Percentiles rank a stretch among this genome's conserved stretches.
Conservation (phyloP, 176 grass and related monocot genomes). For the Typha latifolia region DNA sequence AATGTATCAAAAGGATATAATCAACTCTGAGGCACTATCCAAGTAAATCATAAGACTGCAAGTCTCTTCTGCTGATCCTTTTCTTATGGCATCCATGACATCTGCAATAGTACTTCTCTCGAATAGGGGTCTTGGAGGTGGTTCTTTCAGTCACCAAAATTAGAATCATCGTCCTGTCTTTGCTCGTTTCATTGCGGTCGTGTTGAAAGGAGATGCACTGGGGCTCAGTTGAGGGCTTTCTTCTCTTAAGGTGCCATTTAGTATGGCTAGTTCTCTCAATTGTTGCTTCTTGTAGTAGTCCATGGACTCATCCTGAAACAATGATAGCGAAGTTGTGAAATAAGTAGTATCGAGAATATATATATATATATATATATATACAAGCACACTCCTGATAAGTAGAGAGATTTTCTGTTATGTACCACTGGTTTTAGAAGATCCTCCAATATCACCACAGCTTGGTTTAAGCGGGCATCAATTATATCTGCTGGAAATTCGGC, state of each 20-base stretch:
- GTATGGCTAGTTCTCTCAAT: conserved; percentile 80
- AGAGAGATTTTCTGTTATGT: conserved; percentile 8
- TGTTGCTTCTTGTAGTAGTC: conserved; percentile 99
- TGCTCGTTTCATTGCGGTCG: conserved; percentile 76
- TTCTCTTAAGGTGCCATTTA: conserved; percentile 88
- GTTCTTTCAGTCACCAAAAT: background rate
- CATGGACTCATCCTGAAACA: conserved; percentile 80
- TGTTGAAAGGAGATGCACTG: conserved; percentile 84
- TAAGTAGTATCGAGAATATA: background rate
- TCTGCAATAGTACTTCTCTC: conserved; percentile 45
- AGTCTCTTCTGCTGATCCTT: background rate
- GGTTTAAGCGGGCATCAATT: conserved; percentile 65
- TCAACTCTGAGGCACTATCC: background rate
- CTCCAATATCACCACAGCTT: conserved; percentile 72
- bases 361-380: background rate
- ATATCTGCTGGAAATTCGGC: conserved; percentile 92
- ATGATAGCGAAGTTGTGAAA: background rate
- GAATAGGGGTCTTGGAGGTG: conserved; percentile 18
- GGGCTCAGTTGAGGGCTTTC: conserved; percentile 86
- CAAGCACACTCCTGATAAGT: background rate
- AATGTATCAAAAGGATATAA: background rate
- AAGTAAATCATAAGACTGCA: too few relatives aligned
- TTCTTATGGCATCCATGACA: conserved; percentile 18
- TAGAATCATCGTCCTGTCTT: conserved; percentile 73
- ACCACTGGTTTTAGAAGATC: conserved; percentile 98